Evolutionary conservation across 73 alveolate genomes (phyloP).

Genomic region (Paramecium sexaurelia): DNA sequence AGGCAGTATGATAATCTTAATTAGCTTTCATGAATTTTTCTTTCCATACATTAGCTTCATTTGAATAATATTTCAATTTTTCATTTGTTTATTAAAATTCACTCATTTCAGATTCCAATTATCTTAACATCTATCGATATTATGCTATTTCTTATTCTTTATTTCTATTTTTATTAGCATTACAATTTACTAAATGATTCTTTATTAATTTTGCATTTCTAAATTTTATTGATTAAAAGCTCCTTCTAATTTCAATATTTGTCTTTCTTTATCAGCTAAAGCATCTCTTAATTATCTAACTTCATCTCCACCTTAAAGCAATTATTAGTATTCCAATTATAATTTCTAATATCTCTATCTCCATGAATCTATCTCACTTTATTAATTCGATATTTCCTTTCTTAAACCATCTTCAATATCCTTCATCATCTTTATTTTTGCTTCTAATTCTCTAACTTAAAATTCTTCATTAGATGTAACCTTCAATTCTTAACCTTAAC

Average conservation of each 20-base stretch:
- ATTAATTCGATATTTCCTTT: background rate
- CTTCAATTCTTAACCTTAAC: background rate
- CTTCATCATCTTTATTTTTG: background rate
- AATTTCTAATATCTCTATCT: constrained; percentile 28
- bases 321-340: background rate
- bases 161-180: background rate
- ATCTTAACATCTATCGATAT: background rate
- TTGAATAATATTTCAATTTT: background rate
- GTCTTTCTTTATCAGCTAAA: constrained; percentile 26
- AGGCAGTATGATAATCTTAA: background rate
- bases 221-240: background rate
- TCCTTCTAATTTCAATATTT: constrained; percentile 6
- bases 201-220: background rate
- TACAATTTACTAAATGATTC: background rate
- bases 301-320: background rate
- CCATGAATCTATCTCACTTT: constrained; percentile 32
- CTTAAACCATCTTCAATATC: constrained; percentile 34
- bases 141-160: background rate
- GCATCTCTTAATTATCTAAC: constrained; percentile 38
- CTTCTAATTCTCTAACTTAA: background rate
- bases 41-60: constrained; percentile 41
- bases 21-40: constrained; percentile 40
- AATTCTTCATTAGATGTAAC: background rate
- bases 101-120: background rate
- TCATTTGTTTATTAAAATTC: background rate